Evolutionary conservation across 768 basidiomycete genomes (phyloP).

Genomic region (Termitomyces sp.): DNA sequence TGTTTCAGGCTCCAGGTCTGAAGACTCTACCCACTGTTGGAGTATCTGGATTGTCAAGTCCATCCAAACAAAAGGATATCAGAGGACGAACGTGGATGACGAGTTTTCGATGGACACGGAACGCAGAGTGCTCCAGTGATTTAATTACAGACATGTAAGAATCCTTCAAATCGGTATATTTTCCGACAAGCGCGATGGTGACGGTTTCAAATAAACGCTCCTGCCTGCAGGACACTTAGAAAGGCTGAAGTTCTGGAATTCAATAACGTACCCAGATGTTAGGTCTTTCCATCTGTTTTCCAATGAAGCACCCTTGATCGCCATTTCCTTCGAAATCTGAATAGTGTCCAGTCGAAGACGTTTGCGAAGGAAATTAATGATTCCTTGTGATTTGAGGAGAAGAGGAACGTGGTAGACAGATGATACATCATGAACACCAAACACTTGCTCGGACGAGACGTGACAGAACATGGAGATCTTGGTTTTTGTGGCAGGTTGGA

Average conservation of each 20-base stretch:
- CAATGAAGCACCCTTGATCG: constrained; percentile 61
- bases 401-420: constrained; percentile 98
- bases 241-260: neutral
- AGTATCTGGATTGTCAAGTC: neutral
- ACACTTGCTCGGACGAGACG: constrained; percentile 82
- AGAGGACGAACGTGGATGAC: constrained; percentile 60
- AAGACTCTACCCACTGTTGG: constrained; percentile 91
- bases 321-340: constrained; percentile 51
- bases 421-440: constrained; percentile 94
- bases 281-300: constrained; percentile 77
- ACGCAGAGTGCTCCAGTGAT: constrained; percentile 94
- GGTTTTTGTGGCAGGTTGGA: constrained; percentile 83
- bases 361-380: constrained; percentile 78
- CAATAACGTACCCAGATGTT: constrained; percentile 63
- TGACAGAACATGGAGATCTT: constrained; percentile 99
- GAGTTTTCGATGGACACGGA: constrained; percentile 85
- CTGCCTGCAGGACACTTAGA: constrained; percentile 51
- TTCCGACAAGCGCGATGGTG: constrained; percentile 89
- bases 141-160: constrained; percentile 99
- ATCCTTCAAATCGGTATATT: constrained; percentile 95
- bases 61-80: neutral
- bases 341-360: constrained; percentile 71
- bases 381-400: constrained; percentile 88
- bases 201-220: constrained; percentile 90
- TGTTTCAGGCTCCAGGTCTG: constrained; percentile 79